A percentile compares a stretch with the other conserved stretches of the same genome.
These are phyloP conservation scores for Millerago galiae DNA, from an alignment of 805 yeast species.

Conservation along the genomic window DNA sequence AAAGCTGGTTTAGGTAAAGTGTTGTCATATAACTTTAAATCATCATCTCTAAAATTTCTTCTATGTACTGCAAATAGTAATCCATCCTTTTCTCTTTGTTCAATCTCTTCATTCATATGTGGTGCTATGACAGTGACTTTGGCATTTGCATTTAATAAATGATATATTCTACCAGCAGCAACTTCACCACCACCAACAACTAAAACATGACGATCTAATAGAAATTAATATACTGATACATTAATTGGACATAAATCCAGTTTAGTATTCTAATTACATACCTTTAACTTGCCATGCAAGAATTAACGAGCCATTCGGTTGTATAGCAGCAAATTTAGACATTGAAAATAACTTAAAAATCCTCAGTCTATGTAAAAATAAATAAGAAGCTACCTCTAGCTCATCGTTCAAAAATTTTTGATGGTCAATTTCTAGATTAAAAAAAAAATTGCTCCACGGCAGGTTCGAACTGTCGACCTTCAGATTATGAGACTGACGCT, in stretches of 20 bases:
- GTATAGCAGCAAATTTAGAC: slow-evolving; percentile 13
- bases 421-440: too few relatives aligned
- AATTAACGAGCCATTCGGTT: slow-evolving; percentile 49
- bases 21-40: slow-evolving; percentile 44
- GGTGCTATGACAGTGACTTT: slow-evolving; percentile 58
- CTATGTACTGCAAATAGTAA: slow-evolving; percentile 34
- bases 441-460: slow-evolving; percentile 37
- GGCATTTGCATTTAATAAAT: slow-evolving; percentile 65
- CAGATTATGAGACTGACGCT: slow-evolving; percentile 55
- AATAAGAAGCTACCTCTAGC: too few relatives aligned
- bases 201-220: slow-evolving; percentile 47
- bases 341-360: too few relatives aligned
- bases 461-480: slow-evolving; percentile 52
- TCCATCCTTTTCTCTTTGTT: slow-evolving; percentile 31
- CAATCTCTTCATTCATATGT: slow-evolving; percentile 29
- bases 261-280: slow-evolving; percentile 20
- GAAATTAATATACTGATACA: slow-evolving; percentile 6
- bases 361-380: too few relatives aligned
- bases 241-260: neutral
- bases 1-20: slow-evolving; percentile 6
- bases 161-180: slow-evolving; percentile 63
- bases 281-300: slow-evolving; percentile 71
- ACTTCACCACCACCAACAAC: slow-evolving; percentile 79
- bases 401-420: too few relatives aligned
- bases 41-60: slow-evolving; percentile 40